Base-by-base conservation (phyloP, 202 grass and related monocot species). In the Digitaria exilis region DNA sequence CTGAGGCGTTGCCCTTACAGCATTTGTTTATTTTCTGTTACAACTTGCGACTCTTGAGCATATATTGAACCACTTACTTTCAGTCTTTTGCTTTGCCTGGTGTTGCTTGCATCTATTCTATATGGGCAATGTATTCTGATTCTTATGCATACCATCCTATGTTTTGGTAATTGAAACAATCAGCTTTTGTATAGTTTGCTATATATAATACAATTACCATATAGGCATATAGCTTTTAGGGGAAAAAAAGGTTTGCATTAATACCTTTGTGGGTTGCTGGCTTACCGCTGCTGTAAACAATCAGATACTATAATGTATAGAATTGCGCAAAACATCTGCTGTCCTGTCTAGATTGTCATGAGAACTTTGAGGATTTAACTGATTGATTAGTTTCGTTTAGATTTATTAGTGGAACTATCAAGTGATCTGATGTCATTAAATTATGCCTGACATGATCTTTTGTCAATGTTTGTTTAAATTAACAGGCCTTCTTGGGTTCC, bases 401-500 rank as follows among this genome's bases (percentile, higher is more conserved):
- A 19, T 34, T 52, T 16, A 71, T 73, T 18, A n/a, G 22, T 24
- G 44, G 66, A 51, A 60, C 68, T 12, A 39, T 50, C 84, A 69
- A 69, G 21, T 42, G 44, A 44, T 82, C 25, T 34, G 25, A 55
- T 63, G 74, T 80, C 1, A 84, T 28, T 45, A 62, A 21, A 67
- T 59, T 67, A 37, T 13, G 60, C 29, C n/a, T 84, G 44, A 75
- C 32, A 71, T 62, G 34, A 55, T 70, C 60, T 50, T 76, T 55
- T n/a, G n/a, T 43, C 31, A 22, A 22, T 26, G 56, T 80, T 50
- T 64, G 48, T 87, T 46, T 25, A 39, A 54, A 67, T 69, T 69
- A 32, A 60, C 62, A 85, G 70, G 62, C 28, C 22, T 67, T 75
- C 56, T 54, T 45, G 42, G 69, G 32, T 75, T 84, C n/a, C 5